Evolutionary conservation across 352 stramenopile species (phyloP), one percentile per base, ranked within the genome.

Genomic region (Thalassiosira mediterranea): DNA sequence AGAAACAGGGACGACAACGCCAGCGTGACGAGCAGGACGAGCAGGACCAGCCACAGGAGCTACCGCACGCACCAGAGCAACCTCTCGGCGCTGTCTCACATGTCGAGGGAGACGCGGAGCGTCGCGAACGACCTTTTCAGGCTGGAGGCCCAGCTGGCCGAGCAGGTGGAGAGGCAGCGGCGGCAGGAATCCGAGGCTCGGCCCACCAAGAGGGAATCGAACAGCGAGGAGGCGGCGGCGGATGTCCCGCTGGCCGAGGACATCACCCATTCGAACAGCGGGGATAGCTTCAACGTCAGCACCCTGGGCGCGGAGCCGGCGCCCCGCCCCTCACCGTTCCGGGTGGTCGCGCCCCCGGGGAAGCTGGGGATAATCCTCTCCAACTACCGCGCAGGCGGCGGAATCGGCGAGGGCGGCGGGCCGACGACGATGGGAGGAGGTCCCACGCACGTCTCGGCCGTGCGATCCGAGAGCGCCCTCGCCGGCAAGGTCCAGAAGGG

Each of bases 281-380:
- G 44, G 15, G 34, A 67, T 13, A 25, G 37, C 5, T 54, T 37
- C 44, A 66, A 54, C 42, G 21, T 49, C 32, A 53, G 51, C 38
- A 71, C 34, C 42, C 34, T 80, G 28, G 71, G 71, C 17, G 71
- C 71, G 1, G 54, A 61, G 21, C 70, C 76, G 0, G 46, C 65
- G 19, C 60, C 79, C 1, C 62, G 76, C 3, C 56, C 65, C 21
- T 83, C 48, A 10, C 77, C 83, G 26, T 76, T 87, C 3, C 81
- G 71, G 38, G 64, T 92, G 3, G 42, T 85, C 15, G 84, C 82
- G 10, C 87, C 87, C 29, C 82, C 87, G 2, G 87, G 87, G 4
- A 92, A 92, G 57, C 53, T 92, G n/a, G n/a, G n/a, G n/a, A 4
- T 84, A 84, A 48, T 89, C 91, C 68, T 87, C 91, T 66, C 68